Evolutionary conservation across 2,329 filamentous ascomycete genomes (phyloP).

Genomic region (Pezicula neosporulosa): DNA sequence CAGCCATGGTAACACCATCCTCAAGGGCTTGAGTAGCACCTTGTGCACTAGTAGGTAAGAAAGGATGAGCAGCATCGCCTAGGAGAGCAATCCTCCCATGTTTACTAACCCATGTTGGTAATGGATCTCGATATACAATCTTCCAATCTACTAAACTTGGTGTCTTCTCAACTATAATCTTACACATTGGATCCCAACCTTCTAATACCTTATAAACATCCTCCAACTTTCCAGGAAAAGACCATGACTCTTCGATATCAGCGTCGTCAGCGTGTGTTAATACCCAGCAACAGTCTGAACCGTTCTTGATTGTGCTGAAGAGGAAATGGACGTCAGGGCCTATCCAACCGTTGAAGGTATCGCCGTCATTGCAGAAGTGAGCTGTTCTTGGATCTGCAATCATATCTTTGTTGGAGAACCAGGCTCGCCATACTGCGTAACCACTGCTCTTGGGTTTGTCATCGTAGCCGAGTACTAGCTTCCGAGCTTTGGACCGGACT

Average conservation of each 20-base stretch:
- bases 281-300: constrained; percentile 51
- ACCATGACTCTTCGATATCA: constrained; percentile 44
- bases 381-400: constrained; percentile 22
- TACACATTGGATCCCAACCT: constrained; percentile 19
- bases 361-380: constrained; percentile 16
- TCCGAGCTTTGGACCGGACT: constrained; percentile 48
- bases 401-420: constrained; percentile 44
- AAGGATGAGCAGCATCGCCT: constrained; percentile 65
- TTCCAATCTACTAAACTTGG: constrained; percentile 27
- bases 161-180: constrained; percentile 17
- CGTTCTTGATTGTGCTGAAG: constrained; percentile 47
- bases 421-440: constrained; percentile 50
- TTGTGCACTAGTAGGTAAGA: constrained; percentile 67
- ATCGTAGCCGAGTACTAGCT: constrained; percentile 47
- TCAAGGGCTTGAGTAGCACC: constrained; percentile 47
- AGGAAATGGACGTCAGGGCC: constrained; percentile 47
- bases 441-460: constrained; percentile 47
- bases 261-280: constrained; percentile 42
- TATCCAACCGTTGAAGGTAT: constrained; percentile 20
- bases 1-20: constrained; percentile 33
- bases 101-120: constrained; percentile 27
- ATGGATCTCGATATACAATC: constrained; percentile 24
- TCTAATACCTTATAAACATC: constrained; percentile 21
- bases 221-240: constrained; percentile 15
- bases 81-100: constrained; percentile 38